Conservation (phyloP, 2,329 filamentous ascomycete species). For the Dactylellina leptospora region DNA sequence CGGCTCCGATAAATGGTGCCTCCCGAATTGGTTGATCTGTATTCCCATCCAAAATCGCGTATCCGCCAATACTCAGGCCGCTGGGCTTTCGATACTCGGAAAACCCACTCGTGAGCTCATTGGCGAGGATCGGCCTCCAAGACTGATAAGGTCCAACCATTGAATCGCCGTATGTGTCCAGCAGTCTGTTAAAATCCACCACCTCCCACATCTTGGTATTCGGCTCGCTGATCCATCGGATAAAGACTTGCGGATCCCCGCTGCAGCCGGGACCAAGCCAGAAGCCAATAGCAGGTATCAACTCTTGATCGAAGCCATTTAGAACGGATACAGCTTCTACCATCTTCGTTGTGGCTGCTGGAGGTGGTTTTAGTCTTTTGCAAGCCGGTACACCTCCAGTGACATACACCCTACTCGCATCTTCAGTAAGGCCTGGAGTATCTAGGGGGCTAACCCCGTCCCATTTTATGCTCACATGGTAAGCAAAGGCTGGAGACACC, state of each 20-base stretch:
- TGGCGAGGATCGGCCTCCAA: slow-evolving; percentile 12
- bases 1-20: slow-evolving; percentile 4
- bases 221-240: slow-evolving; percentile 5
- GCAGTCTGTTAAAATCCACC: slow-evolving; percentile 18
- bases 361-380: neutral
- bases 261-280: slow-evolving; percentile 6
- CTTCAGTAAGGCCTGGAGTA: neutral
- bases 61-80: slow-evolving; percentile 8
- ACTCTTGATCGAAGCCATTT: slow-evolving; percentile 7
- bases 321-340: slow-evolving; percentile 13
- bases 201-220: slow-evolving; percentile 11
- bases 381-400: neutral
- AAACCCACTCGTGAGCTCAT: neutral
- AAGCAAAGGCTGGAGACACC: neutral
- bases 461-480: slow-evolving; percentile 14
- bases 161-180: neutral
- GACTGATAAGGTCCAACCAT: slow-evolving; percentile 6
- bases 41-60: slow-evolving; percentile 20
- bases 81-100: neutral
- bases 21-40: neutral
- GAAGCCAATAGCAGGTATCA: slow-evolving; percentile 5
- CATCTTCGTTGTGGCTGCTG: neutral
- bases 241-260: slow-evolving; percentile 17
- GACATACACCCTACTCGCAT: neutral
- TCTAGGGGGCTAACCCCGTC: neutral